Evolutionary conservation across 371 early-diverging fungal species (phyloP).

Genomic region (Globomyces sp.): DNA sequence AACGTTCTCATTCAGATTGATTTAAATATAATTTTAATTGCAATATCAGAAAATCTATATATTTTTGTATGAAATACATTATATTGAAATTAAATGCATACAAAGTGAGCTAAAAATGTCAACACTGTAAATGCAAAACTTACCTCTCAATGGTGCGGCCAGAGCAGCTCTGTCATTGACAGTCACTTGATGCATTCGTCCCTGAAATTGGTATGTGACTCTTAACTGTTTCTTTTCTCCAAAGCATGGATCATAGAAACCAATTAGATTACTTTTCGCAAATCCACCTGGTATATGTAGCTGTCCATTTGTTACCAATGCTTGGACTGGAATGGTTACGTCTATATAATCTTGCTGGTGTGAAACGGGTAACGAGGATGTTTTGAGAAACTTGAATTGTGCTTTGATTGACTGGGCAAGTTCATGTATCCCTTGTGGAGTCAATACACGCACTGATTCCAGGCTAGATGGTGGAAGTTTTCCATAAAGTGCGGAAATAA

Average conservation of each 20-base stretch:
- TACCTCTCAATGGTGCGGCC: slow-evolving; percentile 74
- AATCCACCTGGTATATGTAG: slow-evolving; percentile 82
- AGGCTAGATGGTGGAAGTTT: slow-evolving; percentile 47
- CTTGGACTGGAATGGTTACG: slow-evolving; percentile 82
- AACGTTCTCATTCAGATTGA: too few species aligned
- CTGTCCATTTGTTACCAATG: slow-evolving; percentile 79
- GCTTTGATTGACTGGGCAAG: slow-evolving; percentile 18
- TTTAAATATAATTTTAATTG: too few species aligned
- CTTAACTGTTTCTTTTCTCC: slow-evolving; percentile 80
- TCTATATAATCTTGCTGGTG: slow-evolving; percentile 56
- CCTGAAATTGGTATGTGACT: slow-evolving; percentile 82
- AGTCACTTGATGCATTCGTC: slow-evolving; percentile 74
- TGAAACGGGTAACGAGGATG: slow-evolving; percentile 2
- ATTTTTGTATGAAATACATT: not conserved
- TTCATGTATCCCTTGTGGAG: slow-evolving; percentile 26
- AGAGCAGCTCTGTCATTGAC: slow-evolving; percentile 77
- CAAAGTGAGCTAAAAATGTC: slow-evolving; percentile 15
- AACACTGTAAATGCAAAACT: not conserved
- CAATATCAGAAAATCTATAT: too few species aligned
- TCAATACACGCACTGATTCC: slow-evolving; percentile 13
- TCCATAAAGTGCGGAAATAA: slow-evolving; percentile 87
- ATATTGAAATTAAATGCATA: not conserved
- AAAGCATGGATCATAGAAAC: slow-evolving; percentile 95
- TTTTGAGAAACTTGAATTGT: not conserved
- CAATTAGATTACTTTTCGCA: slow-evolving; percentile 87